Evolutionary conservation across 2,329 filamentous ascomycete species (phyloP), one percentile per base, ranked within the genome.

Genomic region (Aureobasidium subglaciale): DNA sequence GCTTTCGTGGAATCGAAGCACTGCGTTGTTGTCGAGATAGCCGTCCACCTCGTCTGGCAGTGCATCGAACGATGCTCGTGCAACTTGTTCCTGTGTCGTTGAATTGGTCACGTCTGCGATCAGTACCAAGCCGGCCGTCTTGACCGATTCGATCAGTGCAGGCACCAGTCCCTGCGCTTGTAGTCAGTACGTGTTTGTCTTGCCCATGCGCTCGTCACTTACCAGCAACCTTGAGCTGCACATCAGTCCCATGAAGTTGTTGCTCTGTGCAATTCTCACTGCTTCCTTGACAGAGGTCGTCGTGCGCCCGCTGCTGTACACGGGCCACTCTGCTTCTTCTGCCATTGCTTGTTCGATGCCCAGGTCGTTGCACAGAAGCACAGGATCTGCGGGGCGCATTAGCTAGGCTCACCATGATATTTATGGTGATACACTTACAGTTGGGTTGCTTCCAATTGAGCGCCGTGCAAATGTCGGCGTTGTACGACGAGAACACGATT

Each of bases 391-490:
- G 22, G 45, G 18, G 4, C 13, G 34, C 27, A 57, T 64, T 48
- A 64, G 63, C 11, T 43, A n/a, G 22, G 29, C 4, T 43, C 30
- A 16, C 20, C 27, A 35, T 24, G 9, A 48, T 37, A 16, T 5
- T 4, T 25, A 9, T 30, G 8, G 18, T 38, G 55, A 29, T 30
- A 15, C 25, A 73, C 81, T 73, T 68, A 85, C 83, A 99, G 68
- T 97, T 99, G 2, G 93, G 93, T 70, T 99, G 93, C 71, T 99
- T 99, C 93, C 93, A 99, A 72, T 99, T 99, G 64, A 99, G 74
- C 5, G 92, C 91, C 15, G 89, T 95, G 72, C 93, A 99, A 18
- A 97, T 82, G 60, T 86, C 87, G 11, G 88, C 79, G 67, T 95
- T 96, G 71, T 92, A 96, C 20, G 90, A 95, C 64, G 89, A 95